phyloP scores from a whole-genome alignment of 1,139 yeast species.

The Yamadazyma membranifaciens region DNA sequence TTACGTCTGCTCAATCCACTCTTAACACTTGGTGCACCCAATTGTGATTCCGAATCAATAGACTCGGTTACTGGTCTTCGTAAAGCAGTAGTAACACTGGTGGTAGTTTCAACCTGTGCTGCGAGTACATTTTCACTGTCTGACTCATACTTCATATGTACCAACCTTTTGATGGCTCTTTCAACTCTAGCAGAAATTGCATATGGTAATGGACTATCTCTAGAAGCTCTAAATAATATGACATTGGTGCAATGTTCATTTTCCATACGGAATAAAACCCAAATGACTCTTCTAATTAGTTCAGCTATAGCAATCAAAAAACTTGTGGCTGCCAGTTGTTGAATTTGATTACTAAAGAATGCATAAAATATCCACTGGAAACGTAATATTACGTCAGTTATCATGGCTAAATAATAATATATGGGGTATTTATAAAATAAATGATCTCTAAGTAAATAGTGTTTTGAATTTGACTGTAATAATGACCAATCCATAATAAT shows the following conservation, averaged over 20 bases:
- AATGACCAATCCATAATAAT: slow-evolving; percentile 94
- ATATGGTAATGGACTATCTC: slow-evolving; percentile 85
- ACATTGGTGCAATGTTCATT: slow-evolving; percentile 95
- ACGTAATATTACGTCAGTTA: slow-evolving; percentile 68
- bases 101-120: neutral
- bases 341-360: slow-evolving; percentile 67
- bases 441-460: slow-evolving; percentile 67
- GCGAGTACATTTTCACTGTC: neutral
- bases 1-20: slow-evolving; percentile 22
- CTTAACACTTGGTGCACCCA: slow-evolving; percentile 5
- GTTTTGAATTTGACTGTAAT: slow-evolving; percentile 60
- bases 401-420: slow-evolving; percentile 73
- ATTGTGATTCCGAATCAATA: slow-evolving; percentile 7
- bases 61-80: slow-evolving; percentile 13
- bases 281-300: slow-evolving; percentile 72
- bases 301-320: slow-evolving; percentile 83
- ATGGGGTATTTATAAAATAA: slow-evolving; percentile 56
- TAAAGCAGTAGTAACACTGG: slow-evolving; percentile 13
- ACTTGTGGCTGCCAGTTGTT: slow-evolving; percentile 89
- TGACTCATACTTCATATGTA: slow-evolving; percentile 28
- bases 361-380: slow-evolving; percentile 91
- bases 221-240: slow-evolving; percentile 75
- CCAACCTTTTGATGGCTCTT: slow-evolving; percentile 39
- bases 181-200: slow-evolving; percentile 42
- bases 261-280: slow-evolving; percentile 92